phyloP scores from a whole-genome alignment of 2,329 filamentous ascomycete species.

The Sarocladium oryzae region DNA sequence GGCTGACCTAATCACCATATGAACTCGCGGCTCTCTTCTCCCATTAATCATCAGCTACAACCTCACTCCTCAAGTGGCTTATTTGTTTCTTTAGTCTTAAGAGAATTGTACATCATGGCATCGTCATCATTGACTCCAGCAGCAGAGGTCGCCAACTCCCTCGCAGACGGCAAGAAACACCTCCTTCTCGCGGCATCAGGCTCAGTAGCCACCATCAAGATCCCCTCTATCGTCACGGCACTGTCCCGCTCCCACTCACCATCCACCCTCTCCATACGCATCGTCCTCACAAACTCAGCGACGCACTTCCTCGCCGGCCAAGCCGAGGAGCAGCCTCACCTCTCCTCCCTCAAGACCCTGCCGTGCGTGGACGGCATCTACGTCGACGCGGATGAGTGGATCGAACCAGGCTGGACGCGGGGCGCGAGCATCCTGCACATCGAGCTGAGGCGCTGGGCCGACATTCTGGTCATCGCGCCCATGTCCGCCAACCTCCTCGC shows the following conservation, averaged over 20 bases:
- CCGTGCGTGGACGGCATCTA: conserved; percentile 77
- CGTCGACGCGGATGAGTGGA: conserved; percentile 81
- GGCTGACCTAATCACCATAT: no score
- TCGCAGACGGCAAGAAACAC: conserved; percentile 34
- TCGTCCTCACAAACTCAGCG: conserved; percentile 72
- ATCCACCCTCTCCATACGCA: conserved; percentile 66
- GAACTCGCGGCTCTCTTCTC: no score
- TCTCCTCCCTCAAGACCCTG: conserved; percentile 51
- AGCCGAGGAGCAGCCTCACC: conserved; percentile 65
- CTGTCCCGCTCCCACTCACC: conserved; percentile 35
- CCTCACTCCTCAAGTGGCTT: no score
- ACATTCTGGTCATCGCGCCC: conserved; percentile 74
- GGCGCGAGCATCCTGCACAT: conserved; percentile 85
- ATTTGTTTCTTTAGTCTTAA: no score
- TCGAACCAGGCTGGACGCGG: conserved; percentile 61
- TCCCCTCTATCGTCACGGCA: conserved; percentile 57
- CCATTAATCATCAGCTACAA: no score
- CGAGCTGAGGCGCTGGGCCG: conserved; percentile 71
- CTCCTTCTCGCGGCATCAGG: conserved; percentile 36
- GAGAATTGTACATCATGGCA: no score
- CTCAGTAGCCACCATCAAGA: conserved; percentile 83
- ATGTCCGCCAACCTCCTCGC: conserved; percentile 80
- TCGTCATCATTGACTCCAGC: conserved; percentile 16
- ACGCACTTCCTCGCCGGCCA: conserved; percentile 71
- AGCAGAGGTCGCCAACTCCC: conserved; percentile 24